Conservation (phyloP, 108 stramenopile genomes). For the Poteriospumella lacustris region DNA sequence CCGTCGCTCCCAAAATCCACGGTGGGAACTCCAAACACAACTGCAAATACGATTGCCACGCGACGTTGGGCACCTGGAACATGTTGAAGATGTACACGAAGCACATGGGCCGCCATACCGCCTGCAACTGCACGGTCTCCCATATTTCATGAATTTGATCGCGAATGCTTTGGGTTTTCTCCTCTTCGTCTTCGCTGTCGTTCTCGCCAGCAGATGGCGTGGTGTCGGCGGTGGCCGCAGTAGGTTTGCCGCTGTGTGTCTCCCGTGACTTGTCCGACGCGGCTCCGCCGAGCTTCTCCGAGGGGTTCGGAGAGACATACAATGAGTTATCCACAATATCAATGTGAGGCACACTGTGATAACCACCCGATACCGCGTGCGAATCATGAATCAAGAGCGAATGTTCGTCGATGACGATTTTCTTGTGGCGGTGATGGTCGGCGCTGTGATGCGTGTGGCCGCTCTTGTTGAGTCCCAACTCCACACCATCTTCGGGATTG, state of each 20-base stretch:
- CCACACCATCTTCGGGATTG: background rate
- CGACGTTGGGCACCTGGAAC: conserved; percentile 52
- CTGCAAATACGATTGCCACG: conserved; percentile 51
- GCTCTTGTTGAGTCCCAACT: too few relatives aligned
- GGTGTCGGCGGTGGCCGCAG: background rate
- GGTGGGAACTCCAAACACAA: conserved; percentile 36
- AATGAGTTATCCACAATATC: background rate
- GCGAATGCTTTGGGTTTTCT: background rate
- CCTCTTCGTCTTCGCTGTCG: background rate
- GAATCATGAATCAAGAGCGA: background rate
- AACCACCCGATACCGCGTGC: background rate
- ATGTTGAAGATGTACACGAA: conserved; percentile 56
- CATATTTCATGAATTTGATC: conserved; percentile 46
- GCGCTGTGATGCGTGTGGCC: background rate
- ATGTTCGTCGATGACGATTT: background rate
- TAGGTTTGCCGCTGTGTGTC: too few relatives aligned
- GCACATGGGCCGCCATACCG: conserved; percentile 57
- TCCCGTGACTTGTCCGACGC: too few relatives aligned
- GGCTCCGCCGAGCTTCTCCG: too few relatives aligned
- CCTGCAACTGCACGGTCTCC: conserved; percentile 55
- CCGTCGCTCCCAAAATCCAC: conserved; percentile 43
- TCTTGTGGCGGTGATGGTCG: background rate
- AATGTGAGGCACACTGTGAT: background rate
- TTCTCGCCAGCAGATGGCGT: background rate
- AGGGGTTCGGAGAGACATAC: too few relatives aligned